Percentiles rank a stretch among this genome's conserved stretches.
phyloP scores from a whole-genome alignment of 768 basidiomycete genomes.

The Leucocoprinus sp. region DNA sequence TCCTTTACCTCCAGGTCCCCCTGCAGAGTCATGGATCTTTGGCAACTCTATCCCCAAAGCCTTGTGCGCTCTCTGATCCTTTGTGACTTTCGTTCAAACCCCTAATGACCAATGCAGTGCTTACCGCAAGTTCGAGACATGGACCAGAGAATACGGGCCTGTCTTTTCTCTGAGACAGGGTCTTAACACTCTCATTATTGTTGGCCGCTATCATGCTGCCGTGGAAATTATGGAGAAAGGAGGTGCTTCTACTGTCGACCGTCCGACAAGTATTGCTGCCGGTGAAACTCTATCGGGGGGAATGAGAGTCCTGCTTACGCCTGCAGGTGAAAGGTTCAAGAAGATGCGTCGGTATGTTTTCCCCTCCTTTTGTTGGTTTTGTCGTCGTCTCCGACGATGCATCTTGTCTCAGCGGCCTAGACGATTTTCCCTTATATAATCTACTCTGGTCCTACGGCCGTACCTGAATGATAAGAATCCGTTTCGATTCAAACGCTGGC shows the following conservation, averaged over 20 bases:
- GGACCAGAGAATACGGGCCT: constrained; percentile 54
- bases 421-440: too few relatives aligned
- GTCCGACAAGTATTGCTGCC: constrained; percentile 47
- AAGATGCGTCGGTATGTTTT: constrained; percentile 45
- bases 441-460: not conserved
- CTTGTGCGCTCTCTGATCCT: constrained; percentile 26
- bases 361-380: not conserved
- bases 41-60: constrained; percentile 32
- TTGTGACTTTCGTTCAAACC: not conserved
- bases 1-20: constrained; percentile 37
- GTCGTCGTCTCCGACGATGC: not conserved
- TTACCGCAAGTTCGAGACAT: constrained; percentile 47
- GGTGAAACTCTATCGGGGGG: constrained; percentile 54
- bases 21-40: constrained; percentile 27
- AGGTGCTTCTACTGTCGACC: constrained; percentile 46
- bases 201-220: constrained; percentile 46
- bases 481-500: not conserved
- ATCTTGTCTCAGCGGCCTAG: too few relatives aligned
- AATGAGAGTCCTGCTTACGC: constrained; percentile 47
- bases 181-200: constrained; percentile 32
- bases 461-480: too few relatives aligned
- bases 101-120: constrained; percentile 21
- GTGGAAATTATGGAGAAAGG: constrained; percentile 63
- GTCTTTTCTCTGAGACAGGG: constrained; percentile 52
- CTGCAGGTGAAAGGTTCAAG: constrained; percentile 51